A percentile compares a stretch with the other conserved stretches of the same genome.
phyloP scores from a whole-genome alignment of 176 grass and related monocot species.

The Coix lacrymajobi region DNA sequence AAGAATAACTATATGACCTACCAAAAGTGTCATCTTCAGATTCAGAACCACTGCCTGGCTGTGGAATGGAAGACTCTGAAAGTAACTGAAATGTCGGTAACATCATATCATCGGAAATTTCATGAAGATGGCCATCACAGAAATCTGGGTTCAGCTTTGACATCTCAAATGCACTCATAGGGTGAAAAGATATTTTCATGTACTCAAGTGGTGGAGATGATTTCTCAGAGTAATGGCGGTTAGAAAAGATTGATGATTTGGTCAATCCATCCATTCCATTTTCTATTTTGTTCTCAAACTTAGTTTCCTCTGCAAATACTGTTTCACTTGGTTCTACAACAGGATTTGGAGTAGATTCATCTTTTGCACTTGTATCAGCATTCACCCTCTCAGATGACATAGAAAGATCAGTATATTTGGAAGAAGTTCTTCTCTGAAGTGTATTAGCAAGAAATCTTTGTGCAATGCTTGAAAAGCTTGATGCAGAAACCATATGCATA shows the following conservation, averaged over 20 bases:
- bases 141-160: slow-evolving; percentile 69
- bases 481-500: slow-evolving; percentile 43
- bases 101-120: slow-evolving; percentile 58
- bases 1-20: slow-evolving; percentile 89
- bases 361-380: slow-evolving; percentile 27
- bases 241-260: slow-evolving; percentile 42
- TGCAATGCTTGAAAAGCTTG: slow-evolving; percentile 86
- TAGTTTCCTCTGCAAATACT: slow-evolving; percentile 13
- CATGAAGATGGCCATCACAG: slow-evolving; percentile 40
- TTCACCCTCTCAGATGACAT: slow-evolving; percentile 35
- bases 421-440: slow-evolving; percentile 69
- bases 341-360: slow-evolving; percentile 36
- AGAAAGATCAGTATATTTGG: slow-evolving; percentile 44
- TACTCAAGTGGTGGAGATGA: slow-evolving; percentile 89
- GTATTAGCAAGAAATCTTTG: slow-evolving; percentile 90
- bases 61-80: slow-evolving; percentile 38
- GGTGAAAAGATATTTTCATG: slow-evolving; percentile 96
- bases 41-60: slow-evolving; percentile 62
- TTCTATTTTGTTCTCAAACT: slow-evolving; percentile 37
- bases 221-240: slow-evolving; percentile 53
- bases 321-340: slow-evolving; percentile 13
- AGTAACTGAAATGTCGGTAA: slow-evolving; percentile 85
- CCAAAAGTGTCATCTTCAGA: slow-evolving; percentile 99
- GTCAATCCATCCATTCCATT: slow-evolving; percentile 37
- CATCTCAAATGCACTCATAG: slow-evolving; percentile 54